Evolutionary conservation across 2,329 filamentous ascomycete species (phyloP).

Genomic region (Arthrobotrys sphaeroides): DNA sequence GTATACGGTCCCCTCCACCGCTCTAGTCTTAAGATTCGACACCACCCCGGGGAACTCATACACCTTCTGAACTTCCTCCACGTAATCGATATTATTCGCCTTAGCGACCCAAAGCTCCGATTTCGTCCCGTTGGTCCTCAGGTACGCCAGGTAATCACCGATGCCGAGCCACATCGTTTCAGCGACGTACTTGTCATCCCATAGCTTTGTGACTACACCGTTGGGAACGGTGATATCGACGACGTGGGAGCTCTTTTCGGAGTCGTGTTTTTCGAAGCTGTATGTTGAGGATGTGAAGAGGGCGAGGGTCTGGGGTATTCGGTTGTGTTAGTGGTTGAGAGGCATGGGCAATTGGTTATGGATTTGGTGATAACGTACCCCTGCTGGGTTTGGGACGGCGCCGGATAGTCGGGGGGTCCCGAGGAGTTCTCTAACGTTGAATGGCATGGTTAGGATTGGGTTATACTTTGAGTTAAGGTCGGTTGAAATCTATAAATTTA

Average conservation of each 20-base stretch:
- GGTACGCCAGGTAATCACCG: conserved; percentile 70
- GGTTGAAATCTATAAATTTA: not conserved
- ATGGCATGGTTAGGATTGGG: conserved; percentile 63
- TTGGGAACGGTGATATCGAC: conserved; percentile 70
- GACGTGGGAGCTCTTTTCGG: conserved; percentile 72
- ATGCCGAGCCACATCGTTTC: conserved; percentile 82
- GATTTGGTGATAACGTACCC: conserved; percentile 70
- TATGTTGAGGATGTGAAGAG: conserved; percentile 74
- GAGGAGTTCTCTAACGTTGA: conserved; percentile 80
- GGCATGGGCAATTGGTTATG: conserved; percentile 62
- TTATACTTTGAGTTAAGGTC: not conserved
- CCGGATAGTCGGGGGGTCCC: conserved; percentile 77
- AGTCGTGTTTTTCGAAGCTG: conserved; percentile 78
- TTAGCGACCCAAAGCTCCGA: conserved; percentile 53
- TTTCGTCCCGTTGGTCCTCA: conserved; percentile 64
- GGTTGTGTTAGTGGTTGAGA: no score
- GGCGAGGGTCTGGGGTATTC: conserved; percentile 60
- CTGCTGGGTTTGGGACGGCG: conserved; percentile 73
- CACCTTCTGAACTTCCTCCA: conserved; percentile 59
- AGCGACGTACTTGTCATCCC: conserved; percentile 71
- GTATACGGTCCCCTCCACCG: conserved; percentile 66
- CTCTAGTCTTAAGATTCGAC: conserved; percentile 70
- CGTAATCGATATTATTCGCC: conserved; percentile 55
- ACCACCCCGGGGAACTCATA: conserved; percentile 67
- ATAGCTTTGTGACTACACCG: conserved; percentile 73